Percentiles rank a stretch among this genome's conserved stretches.
phyloP scores from a whole-genome alignment of 2,329 filamentous ascomycete genomes.

The Ophiostoma quercus region DNA sequence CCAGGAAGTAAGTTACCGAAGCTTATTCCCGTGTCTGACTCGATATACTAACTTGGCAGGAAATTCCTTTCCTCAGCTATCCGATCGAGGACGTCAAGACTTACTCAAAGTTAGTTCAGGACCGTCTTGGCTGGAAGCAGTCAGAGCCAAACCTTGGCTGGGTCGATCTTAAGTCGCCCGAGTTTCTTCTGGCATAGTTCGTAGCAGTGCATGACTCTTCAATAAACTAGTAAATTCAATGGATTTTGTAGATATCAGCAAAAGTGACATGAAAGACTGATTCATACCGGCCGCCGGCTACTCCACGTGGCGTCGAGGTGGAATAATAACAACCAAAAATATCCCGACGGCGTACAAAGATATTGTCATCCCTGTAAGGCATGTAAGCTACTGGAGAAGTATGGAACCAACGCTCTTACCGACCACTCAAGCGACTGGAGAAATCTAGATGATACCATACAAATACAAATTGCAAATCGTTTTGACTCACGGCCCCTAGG shows the following conservation, averaged over 20 bases:
- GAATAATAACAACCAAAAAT: background rate
- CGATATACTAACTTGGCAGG: background rate
- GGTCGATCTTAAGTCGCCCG: slow-evolving; percentile 9
- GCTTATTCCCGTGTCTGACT: background rate
- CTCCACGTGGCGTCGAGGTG: background rate
- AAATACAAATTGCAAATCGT: background rate
- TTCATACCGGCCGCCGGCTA: background rate
- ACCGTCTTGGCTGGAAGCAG: slow-evolving; percentile 12
- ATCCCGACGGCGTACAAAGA: background rate
- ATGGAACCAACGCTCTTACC: background rate
- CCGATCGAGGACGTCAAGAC: slow-evolving; percentile 12
- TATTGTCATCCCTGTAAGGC: background rate
- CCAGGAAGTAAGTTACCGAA: background rate
- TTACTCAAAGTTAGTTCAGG: background rate
- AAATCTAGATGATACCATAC: background rate
- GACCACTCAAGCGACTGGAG: background rate
- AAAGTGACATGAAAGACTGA: background rate
- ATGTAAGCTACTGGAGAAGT: background rate
- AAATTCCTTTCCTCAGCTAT: slow-evolving; percentile 11
- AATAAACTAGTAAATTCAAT: background rate
- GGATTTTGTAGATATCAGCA: background rate
- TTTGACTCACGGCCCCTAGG: background rate
- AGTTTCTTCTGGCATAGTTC: background rate
- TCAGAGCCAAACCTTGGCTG: slow-evolving; percentile 9
- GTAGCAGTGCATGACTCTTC: background rate